Evolutionary conservation across 805 yeast species (phyloP), one percentile per base, ranked within the genome.

Genomic region (Wickerhamomyces subpelliculosus): DNA sequence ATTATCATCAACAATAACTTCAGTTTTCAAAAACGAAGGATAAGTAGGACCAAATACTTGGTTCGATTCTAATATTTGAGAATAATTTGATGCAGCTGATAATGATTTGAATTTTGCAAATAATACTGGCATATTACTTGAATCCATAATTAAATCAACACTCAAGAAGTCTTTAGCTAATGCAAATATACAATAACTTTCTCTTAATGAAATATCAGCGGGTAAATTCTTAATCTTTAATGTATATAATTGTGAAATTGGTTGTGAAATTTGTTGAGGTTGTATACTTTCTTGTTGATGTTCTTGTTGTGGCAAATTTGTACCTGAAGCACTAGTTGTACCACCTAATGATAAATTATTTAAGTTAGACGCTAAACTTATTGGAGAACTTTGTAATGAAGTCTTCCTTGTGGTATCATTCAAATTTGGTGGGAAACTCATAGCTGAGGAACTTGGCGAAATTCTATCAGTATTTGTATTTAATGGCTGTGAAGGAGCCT

Each of bases 111-210:
- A 72, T 42, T 57, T 67, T 0, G 78, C 78, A 31, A 60, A 55
- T 13, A 72, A 61, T 9, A 60, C 60, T 6, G 68, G 68, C 37
- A 53, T 34, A 41, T 46, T 50, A 27, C 44, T 55, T 19, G 59
- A 48, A 23, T 52, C 60, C 33, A 68, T 70, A 20, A 61, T 51
- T 27, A 76, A 47, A 38, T 75, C 82, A 29, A 77, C 61, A 40
- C 61, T 67, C 26, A 70, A 45, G 34, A 80, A 80, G 47, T 80
- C 86, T 44, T 67, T 61, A n/a, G 85, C 84, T 38, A 84, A 61
- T 6, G 90, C 72, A 54, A 84, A 84, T 8, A 84, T 68, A 13
- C 80, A 65, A 35, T 72, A 66, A 3, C 84, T 79, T 56, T 84
- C 94, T 55, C 93, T 71, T 26, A 68, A 46, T 3, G 84, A 58